Evolutionary conservation across 2,329 filamentous ascomycete species (phyloP).

Genomic region (Westerdykella aurantiaca): DNA sequence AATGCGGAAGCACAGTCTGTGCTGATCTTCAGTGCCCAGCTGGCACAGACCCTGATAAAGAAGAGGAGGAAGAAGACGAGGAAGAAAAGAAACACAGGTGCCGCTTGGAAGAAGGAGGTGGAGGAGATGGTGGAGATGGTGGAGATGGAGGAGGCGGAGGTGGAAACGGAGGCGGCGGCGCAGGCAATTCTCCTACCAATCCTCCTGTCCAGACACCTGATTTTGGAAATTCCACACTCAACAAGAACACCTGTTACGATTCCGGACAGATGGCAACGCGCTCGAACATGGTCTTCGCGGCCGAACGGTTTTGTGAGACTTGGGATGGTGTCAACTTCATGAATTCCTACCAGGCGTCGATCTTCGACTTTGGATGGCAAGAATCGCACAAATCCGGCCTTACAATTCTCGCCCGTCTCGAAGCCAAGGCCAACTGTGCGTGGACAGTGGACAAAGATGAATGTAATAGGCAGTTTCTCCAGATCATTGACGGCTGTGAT

Average conservation of each 20-base stretch:
- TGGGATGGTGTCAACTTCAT: slow-evolving; percentile 1
- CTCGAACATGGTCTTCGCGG: slow-evolving; percentile 1
- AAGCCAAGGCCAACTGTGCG: slow-evolving; percentile 3
- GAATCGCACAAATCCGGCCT: slow-evolving; percentile 5
- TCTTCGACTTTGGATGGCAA: slow-evolving; percentile 3
- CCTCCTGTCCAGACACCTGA: not conserved
- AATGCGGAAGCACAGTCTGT: slow-evolving; percentile 3
- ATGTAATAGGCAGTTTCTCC: slow-evolving; percentile 2
- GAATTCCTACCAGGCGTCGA: not conserved
- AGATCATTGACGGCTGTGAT: slow-evolving; percentile 3
- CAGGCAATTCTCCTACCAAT: not conserved
- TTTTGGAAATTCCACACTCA: slow-evolving; percentile 1
- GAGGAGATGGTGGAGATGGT: not conserved
- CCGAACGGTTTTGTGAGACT: slow-evolving; percentile 3
- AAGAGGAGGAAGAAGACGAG: not conserved
- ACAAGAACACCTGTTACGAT: slow-evolving; percentile 2
- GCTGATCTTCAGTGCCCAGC: slow-evolving; percentile 2
- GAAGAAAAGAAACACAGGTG: slow-evolving; percentile 1
- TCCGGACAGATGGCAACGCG: slow-evolving; percentile 3
- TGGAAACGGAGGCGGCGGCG: not conserved
- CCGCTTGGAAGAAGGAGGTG: not conserved
- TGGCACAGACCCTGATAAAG: slow-evolving; percentile 1
- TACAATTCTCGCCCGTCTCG: slow-evolving; percentile 3
- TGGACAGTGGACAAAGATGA: slow-evolving; percentile 3
- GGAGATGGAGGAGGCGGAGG: not conserved